A percentile compares a stretch with the other conserved stretches of the same genome.
Conservation (phyloP, 2,329 filamentous ascomycete genomes). For the Rachicladosporium sp. region DNA sequence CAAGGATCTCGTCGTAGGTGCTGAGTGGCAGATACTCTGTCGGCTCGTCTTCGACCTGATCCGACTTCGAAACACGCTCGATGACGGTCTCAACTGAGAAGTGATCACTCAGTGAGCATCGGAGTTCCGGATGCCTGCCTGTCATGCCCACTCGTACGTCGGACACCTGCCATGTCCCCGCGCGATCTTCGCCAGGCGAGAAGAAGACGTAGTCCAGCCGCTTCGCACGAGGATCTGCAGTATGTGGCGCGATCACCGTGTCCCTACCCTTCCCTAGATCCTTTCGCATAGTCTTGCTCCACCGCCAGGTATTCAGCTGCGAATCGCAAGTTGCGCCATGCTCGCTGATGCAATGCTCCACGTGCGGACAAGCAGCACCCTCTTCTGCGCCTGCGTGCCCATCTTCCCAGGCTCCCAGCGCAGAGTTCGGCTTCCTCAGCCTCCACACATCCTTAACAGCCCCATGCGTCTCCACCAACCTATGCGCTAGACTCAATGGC, state of each 20-base stretch:
- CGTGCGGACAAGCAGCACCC: conserved; percentile 57
- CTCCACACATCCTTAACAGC: conserved; percentile 78
- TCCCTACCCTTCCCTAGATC: conserved; percentile 52
- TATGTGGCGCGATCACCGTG: conserved; percentile 51
- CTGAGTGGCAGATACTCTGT: conserved; percentile 7
- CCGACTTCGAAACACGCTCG: conserved; percentile 24
- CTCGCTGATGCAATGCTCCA: conserved; percentile 61
- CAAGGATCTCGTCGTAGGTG: conserved; percentile 59
- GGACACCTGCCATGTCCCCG: conserved; percentile 52
- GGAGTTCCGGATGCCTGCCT: conserved; percentile 64
- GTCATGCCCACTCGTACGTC: conserved; percentile 66
- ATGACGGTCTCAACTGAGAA: conserved; percentile 82
- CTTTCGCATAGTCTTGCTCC: conserved; percentile 60
- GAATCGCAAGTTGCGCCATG: conserved; percentile 85
- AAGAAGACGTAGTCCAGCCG: conserved; percentile 92
- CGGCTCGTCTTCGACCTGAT: background rate
- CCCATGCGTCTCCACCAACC: conserved; percentile 65
- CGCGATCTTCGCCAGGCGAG: conserved; percentile 22
- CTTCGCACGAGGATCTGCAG: conserved; percentile 63
- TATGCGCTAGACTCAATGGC: conserved; percentile 73
- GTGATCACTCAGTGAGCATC: conserved; percentile 86
- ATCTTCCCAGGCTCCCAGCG: conserved; percentile 60
- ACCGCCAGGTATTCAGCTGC: conserved; percentile 85
- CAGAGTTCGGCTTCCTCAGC: conserved; percentile 69
- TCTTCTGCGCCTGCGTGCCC: conserved; percentile 43